Conservation (phyloP, 225 moss, liverwort and hornwort species). For the Sphagnum tenellum region DNA sequence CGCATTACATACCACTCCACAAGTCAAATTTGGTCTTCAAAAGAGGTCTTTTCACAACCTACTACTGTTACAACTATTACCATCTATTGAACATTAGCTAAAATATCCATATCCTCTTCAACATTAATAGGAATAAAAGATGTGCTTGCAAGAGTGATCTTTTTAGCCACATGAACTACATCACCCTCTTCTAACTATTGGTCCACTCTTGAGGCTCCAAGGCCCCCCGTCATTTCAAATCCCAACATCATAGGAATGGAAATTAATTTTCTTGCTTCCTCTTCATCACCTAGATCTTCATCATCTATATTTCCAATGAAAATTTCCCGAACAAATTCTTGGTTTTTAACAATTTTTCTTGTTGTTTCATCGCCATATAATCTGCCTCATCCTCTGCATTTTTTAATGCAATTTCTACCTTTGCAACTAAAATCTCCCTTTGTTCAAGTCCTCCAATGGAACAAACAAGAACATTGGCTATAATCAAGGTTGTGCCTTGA, state of each 20-base stretch:
- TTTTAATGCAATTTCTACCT: constrained; percentile 86
- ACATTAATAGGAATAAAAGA: constrained; percentile 47
- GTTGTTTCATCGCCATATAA: constrained; percentile 99
- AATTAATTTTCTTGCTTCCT: constrained; percentile 40
- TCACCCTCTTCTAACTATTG: constrained; percentile 18
- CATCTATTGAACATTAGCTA: constrained; percentile 95
- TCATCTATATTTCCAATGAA: constrained; percentile 74
- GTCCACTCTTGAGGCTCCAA: constrained; percentile 14
- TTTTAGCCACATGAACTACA: constrained; percentile 18
- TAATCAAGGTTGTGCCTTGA: constrained; percentile 10
- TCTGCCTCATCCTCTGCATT: constrained; percentile 98
- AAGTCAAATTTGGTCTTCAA: constrained; percentile 85
- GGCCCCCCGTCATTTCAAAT: constrained; percentile 13
- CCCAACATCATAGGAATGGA: constrained; percentile 4
- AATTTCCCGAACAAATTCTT: constrained; percentile 81
- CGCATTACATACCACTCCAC: constrained; percentile 95
- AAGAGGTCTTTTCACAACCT: constrained; percentile 69
- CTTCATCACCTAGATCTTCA: constrained; percentile 80
- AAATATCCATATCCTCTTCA: constrained; percentile 95
- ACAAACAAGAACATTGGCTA: constrained; percentile 5
- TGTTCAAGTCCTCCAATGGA: constrained; percentile 23
- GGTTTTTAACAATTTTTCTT: constrained; percentile 84
- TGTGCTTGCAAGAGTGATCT: constrained; percentile 31
- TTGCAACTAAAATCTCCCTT: constrained; percentile 75
- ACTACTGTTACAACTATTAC: constrained; percentile 84